A percentile compares a stretch with the other conserved stretches of the same genome.
Conservation (phyloP, 202 grass and related monocot genomes). For the Panicum hallii region DNA sequence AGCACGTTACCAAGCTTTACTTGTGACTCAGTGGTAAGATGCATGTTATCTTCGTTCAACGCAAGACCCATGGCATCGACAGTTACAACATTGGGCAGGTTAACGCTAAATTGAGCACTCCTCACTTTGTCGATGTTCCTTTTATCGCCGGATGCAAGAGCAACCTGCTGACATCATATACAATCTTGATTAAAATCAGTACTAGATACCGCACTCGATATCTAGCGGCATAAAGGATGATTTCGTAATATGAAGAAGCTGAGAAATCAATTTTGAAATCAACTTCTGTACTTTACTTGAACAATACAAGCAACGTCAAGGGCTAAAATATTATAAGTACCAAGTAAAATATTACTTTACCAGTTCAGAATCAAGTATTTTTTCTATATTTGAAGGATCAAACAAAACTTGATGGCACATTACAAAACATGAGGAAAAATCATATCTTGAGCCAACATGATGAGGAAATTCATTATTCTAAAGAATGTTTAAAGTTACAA, state of each 20-base stretch:
- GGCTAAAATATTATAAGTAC: too few species aligned
- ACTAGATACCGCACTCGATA: conserved; percentile 24
- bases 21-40: conserved; percentile 79
- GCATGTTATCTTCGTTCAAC: conserved; percentile 71
- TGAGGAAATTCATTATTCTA: too few species aligned
- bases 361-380: too few species aligned
- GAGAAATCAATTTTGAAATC: not conserved
- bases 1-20: conserved; percentile 80
- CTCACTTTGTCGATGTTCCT: conserved; percentile 74
- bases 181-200: conserved; percentile 29
- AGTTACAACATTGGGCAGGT: conserved; percentile 72
- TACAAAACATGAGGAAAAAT: too few species aligned
- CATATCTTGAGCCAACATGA: too few species aligned
- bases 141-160: conserved; percentile 79
- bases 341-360: too few species aligned
- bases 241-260: not conserved
- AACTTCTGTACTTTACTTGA: not conserved
- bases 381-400: too few species aligned
- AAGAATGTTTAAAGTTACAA: too few species aligned
- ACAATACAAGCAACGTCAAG: not conserved
- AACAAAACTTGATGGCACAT: too few species aligned
- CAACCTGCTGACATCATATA: conserved; percentile 69
- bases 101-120: conserved; percentile 65
- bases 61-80: conserved; percentile 77
- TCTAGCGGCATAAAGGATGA: conserved; percentile 13